Evolutionary conservation across 768 basidiomycete genomes (phyloP).

Genomic region (Cystobasidium tubakii): DNA sequence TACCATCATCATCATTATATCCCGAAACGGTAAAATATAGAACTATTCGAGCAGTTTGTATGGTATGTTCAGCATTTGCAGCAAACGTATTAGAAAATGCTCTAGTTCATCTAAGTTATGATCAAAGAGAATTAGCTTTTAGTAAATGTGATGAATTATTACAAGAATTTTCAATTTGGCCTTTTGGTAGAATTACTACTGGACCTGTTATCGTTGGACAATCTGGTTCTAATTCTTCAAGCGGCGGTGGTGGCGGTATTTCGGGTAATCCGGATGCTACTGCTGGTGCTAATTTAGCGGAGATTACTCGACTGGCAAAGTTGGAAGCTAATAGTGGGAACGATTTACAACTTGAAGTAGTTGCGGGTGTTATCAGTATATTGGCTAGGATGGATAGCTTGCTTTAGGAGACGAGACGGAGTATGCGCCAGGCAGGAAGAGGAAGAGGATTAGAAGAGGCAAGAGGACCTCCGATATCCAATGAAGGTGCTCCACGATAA

Average conservation of each 20-base stretch:
- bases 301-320: constrained; percentile 51
- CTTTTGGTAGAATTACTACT: constrained; percentile 56
- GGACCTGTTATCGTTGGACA: constrained; percentile 20
- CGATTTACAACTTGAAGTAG: constrained; percentile 79
- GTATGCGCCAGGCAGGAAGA: too few species aligned
- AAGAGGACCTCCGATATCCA: too few species aligned
- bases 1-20: constrained; percentile 59
- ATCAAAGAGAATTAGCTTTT: constrained; percentile 88
- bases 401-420: neutral
- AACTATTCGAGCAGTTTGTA: constrained; percentile 68
- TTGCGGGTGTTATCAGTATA: constrained; percentile 88
- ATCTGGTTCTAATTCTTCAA: constrained; percentile 36
- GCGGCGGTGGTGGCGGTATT: neutral
- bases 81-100: constrained; percentile 94
- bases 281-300: constrained; percentile 51
- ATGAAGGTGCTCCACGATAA: too few species aligned
- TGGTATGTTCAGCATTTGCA: constrained; percentile 86
- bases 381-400: constrained; percentile 63
- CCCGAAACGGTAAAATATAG: constrained; percentile 65
- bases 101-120: constrained; percentile 77
- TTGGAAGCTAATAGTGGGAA: constrained; percentile 46
- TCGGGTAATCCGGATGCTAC: constrained; percentile 44
- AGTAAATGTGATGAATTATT: constrained; percentile 88
- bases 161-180: constrained; percentile 84
- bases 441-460: too few species aligned